A percentile compares a stretch with the other conserved stretches of the same genome.
These are phyloP conservation scores for Magnaporthales sp. DNA, from an alignment of 2,329 filamentous ascomycete species.

Conservation along the genomic window DNA sequence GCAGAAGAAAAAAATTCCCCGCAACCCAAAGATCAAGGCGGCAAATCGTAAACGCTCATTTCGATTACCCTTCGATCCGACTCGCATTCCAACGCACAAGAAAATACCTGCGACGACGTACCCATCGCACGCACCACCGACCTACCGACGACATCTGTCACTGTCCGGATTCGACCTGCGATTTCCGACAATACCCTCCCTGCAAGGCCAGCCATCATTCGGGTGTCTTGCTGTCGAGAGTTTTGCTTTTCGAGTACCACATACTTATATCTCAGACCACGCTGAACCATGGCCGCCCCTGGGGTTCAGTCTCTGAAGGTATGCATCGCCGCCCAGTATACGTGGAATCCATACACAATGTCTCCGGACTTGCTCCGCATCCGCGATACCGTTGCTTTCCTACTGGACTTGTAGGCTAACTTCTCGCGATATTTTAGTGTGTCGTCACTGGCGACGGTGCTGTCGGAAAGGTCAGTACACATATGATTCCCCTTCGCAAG, in stretches of 20 bases:
- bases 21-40: not conserved
- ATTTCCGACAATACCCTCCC: not conserved
- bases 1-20: not conserved
- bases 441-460: slow-evolving; percentile 99
- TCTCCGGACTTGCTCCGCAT: not conserved
- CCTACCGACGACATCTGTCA: not conserved
- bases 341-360: not conserved
- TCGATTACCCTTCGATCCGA: not conserved
- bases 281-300: slow-evolving; percentile 63
- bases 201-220: slow-evolving; percentile 4
- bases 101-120: not conserved
- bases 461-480: slow-evolving; percentile 77
- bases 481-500: not conserved
- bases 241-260: not conserved
- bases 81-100: not conserved
- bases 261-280: not conserved
- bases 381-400: not conserved
- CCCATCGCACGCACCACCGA: slow-evolving; percentile 1
- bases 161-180: not conserved
- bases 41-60: not conserved
- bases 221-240: not conserved
- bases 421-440: slow-evolving; percentile 52
- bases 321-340: slow-evolving; percentile 20
- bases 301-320: slow-evolving; percentile 92
- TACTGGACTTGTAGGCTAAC: not conserved